Conservation (phyloP, 768 basidiomycete genomes). For the Collybia nuda region DNA sequence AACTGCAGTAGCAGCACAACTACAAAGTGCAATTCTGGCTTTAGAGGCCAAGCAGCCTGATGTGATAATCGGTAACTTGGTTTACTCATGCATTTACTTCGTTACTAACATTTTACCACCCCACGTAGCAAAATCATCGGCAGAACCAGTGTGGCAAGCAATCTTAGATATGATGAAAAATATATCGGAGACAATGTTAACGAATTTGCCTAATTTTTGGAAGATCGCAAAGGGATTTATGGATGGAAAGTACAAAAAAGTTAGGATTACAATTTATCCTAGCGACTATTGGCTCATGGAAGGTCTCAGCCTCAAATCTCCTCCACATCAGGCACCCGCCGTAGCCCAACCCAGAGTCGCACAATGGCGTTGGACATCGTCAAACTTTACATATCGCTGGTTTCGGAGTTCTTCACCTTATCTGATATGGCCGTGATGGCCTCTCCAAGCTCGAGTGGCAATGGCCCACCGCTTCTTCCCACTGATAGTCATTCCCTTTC, state of each 20-base stretch:
- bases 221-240: constrained; percentile 87
- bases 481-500: constrained; percentile 78
- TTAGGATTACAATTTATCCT: constrained; percentile 24
- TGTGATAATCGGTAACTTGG: constrained; percentile 49
- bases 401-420: constrained; percentile 80
- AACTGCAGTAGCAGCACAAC: constrained; percentile 48
- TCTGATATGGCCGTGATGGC: constrained; percentile 77
- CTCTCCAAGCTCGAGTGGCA: constrained; percentile 39
- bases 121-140: constrained; percentile 61
- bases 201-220: constrained; percentile 93
- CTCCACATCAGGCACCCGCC: constrained; percentile 49
- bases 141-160: constrained; percentile 80
- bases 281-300: not conserved
- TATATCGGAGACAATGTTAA: constrained; percentile 81
- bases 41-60: constrained; percentile 69
- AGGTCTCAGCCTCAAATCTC: constrained; percentile 24
- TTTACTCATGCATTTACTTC: not conserved
- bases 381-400: constrained; percentile 71
- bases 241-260: constrained; percentile 92
- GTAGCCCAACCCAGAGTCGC: constrained; percentile 79
- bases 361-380: constrained; percentile 83
- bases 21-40: constrained; percentile 59
- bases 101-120: too few relatives aligned
- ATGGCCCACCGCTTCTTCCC: constrained; percentile 61
- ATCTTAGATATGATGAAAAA: constrained; percentile 79